Evolutionary conservation across 75 land plant species (phyloP), one percentile per base, ranked within the genome.

Genomic region (Picea glauca): DNA sequence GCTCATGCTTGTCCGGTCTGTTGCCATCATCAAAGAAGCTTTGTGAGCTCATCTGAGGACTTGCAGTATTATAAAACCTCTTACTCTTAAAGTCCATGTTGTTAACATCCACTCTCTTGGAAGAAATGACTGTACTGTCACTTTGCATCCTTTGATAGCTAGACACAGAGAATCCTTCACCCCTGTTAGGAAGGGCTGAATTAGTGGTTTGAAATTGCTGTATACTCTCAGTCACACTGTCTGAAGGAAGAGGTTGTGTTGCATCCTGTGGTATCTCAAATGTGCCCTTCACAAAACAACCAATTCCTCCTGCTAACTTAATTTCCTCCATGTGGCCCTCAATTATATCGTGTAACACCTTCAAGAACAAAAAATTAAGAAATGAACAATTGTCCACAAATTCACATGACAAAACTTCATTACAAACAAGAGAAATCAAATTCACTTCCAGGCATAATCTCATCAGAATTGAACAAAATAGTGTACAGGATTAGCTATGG

Each of bases 321-420:
- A 96, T 94, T 80, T 92, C 93, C 46, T 90, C 92, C 98, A 94
- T 96, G 83, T 94, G 93, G 14, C 89, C 90, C 58, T 96, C 92
- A 79, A 96, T 96, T 60, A 96, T 94, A 85, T 93, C 92, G 32
- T 84, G 90, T 63, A 88, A 61, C 0, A 96, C 99, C 99, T 96
- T 77, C 81, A 78, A 68, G 76, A 72, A 58, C 1, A 58, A 66
- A 60, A 14, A 21, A 40, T 30, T 58, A 65, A 57, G 72, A 13
- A 50, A 68, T 40, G 13, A 30, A 76, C 31, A 43, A 15, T 74
- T n/a, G 58, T 43, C 23, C 35, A 32, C 18, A 40, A 63, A n/a
- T 32, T 17, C 76, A 76, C 26, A 8, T 31, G 14, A 61, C 57
- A 72, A 54, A 26, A 23, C 33, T 43, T 20, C 14, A 38, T n/a